Base-by-base conservation (phyloP, 2,329 filamentous ascomycete genomes). In the Hypoxylon sp. region DNA sequence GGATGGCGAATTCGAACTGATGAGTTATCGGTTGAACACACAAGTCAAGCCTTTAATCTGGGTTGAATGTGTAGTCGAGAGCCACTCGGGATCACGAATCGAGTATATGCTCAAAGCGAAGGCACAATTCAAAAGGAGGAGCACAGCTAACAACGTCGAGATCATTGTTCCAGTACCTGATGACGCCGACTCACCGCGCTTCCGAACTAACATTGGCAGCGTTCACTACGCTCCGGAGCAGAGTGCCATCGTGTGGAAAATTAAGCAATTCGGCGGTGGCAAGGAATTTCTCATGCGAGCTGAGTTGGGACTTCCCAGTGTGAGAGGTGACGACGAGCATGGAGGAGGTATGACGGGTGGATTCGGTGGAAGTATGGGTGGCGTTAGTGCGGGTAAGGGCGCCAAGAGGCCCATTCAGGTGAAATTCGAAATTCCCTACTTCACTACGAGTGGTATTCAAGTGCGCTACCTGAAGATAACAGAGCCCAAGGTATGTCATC, bases 391-490 rank as follows among this genome's bases (percentile, higher is more conserved):
- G 20, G 91, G 90, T 65, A 98, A 98, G 84, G 93, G 93, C 20
- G 88, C 89, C 64, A 99, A 98, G 87, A 86, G 96, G 74, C 96
- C 96, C 0, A 99, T 99, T 77, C 95, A 95, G 81, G 96, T 99
- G 84, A 99, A 99, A 85, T 99, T 99, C 80, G 96, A 99, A 85
- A 99, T 99, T 78, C 96, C 96, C n/a, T 99, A 99, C 83, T 99
- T 99, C 80, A 99, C 96, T n/a, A 99, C 97, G 2, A 97, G 93
- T 83, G 96, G 96, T 72, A 99, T 99, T 75, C 97, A 99, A 82
- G 96, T 99, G 77, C 90, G 96, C 77, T 99, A 99, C 81, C 83
- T 99, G 81, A 99, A 99, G 88, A 99, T 99, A 78, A 98, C 97
- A 72, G 96, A 99, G 83, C 96, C 96, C 51, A 99, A 99, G 93